Base-by-base conservation (phyloP, 2,329 filamentous ascomycete species). In the Stachybotrys chartarum region DNA sequence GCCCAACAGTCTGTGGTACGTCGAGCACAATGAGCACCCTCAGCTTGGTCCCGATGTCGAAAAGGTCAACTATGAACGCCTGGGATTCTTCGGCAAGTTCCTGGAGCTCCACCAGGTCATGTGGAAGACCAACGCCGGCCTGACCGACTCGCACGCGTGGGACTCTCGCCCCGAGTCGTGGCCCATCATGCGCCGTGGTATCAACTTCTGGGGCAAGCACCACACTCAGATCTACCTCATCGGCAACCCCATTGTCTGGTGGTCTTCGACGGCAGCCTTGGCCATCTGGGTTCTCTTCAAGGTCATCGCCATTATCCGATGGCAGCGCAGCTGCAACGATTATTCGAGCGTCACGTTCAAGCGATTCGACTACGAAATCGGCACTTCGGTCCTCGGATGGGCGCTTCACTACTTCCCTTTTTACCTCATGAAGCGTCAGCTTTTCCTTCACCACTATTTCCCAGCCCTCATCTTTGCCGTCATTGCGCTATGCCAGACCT, bases 401-500 rank as follows among this genome's bases (percentile, higher is more conserved):
- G 91, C 90, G 51, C 87, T 99, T 72, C 94, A 99, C 75, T 99
- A 97, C 78, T 97, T 99, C 79, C 94, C 94, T 11, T 99, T 99
- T 78, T 99, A 86, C 77, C 82, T 99, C 56, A 97, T 99, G 94
- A 86, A 94, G 69, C 91, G 94, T 64, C 94, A 99, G 75, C 85
- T 99, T 42, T 99, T 99, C 81, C 79, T 99, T 59, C 94, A 99
- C 73, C 94, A 99, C 76, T 99, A 99, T 73, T 94, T 99, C 74
- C 94, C 94, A 0, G 94, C 94, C 2, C 83, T 99, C 14, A 96
- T 96, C 76, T 99, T 99, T 70, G 91, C 89, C 59, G 85, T 99
- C 65, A 86, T 97, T 62, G 86, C 89, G 8, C 81, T 97, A 55
- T 94, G 87, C 72, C 93, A 97, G 72, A 82, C 89, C 52, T 93